Evolutionary conservation across 768 basidiomycete species (phyloP).

Genomic region (Hericium erinaceus): DNA sequence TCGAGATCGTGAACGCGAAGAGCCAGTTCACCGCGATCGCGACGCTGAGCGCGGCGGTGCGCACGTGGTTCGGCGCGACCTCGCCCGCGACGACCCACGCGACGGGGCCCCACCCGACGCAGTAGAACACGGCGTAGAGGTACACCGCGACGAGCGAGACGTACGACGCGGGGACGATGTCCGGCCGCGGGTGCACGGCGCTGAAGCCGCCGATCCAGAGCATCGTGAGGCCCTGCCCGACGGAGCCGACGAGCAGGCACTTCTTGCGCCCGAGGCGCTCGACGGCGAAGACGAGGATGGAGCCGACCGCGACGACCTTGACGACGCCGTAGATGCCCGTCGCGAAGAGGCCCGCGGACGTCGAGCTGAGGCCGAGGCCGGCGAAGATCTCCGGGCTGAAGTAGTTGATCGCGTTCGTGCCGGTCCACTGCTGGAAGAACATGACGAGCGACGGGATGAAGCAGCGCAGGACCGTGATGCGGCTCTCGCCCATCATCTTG

Average conservation of each 20-base stretch:
- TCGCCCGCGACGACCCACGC: conserved; percentile 36
- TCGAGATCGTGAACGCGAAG: conserved; percentile 37
- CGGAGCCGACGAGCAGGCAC: conserved; percentile 38
- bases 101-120: conserved; percentile 29
- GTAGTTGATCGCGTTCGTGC: no score
- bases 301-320: conserved; percentile 33
- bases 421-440: conserved; percentile 30
- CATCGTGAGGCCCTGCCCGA: conserved; percentile 40
- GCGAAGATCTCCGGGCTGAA: no score
- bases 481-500: conserved; percentile 34
- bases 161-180: conserved; percentile 30
- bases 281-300: conserved; percentile 35
- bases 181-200: conserved; percentile 24
- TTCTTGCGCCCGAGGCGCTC: conserved; percentile 40
- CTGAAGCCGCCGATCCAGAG: conserved; percentile 38
- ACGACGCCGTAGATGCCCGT: conserved; percentile 35
- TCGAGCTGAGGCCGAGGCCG: conserved; percentile 11
- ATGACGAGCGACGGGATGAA: conserved; percentile 39
- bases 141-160: conserved; percentile 38
- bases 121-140: conserved; percentile 12
- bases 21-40: conserved; percentile 37
- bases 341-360: conserved; percentile 35
- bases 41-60: conserved; percentile 28
- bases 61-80: conserved; percentile 35
- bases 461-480: conserved; percentile 31